Percentiles rank a stretch among this genome's conserved stretches.
phyloP scores from a whole-genome alignment of 495 filamentous ascomycete species.

The Clavariopsis aquatica region DNA sequence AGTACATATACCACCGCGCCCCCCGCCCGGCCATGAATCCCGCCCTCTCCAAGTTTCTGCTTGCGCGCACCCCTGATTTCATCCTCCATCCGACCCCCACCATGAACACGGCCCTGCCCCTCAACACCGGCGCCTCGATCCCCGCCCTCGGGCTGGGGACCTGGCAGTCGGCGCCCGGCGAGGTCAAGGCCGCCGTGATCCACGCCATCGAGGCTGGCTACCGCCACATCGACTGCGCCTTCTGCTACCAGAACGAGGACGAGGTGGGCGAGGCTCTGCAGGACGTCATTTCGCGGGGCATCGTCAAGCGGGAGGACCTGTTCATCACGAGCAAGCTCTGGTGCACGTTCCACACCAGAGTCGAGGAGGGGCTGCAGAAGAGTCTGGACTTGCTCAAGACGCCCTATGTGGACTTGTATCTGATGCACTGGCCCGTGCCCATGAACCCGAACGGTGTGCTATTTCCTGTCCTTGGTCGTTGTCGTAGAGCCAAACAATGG shows the following conservation, averaged over 20 bases:
- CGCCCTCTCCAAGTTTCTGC: constrained; percentile 41
- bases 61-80: constrained; percentile 37
- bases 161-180: constrained; percentile 70
- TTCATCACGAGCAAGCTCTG: constrained; percentile 85
- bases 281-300: constrained; percentile 65
- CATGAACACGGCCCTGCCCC: constrained; percentile 56
- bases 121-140: constrained; percentile 76
- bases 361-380: constrained; percentile 67
- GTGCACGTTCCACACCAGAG: constrained; percentile 72
- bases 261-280: constrained; percentile 56
- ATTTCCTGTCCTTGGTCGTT: not conserved
- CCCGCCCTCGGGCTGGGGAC: constrained; percentile 73
- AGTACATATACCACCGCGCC: constrained; percentile 6
- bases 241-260: constrained; percentile 51
- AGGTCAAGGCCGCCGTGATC: constrained; percentile 49
- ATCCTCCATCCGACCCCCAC: constrained; percentile 42
- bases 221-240: constrained; percentile 47
- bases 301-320: constrained; percentile 71
- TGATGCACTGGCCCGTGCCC: constrained; percentile 80
- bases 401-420: constrained; percentile 80
- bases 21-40: constrained; percentile 40
- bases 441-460: constrained; percentile 72
- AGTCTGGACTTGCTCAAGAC: constrained; percentile 70
- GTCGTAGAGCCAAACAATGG: too few relatives aligned
- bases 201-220: constrained; percentile 46